Percentiles rank a stretch among this genome's conserved stretches.
Evolutionary conservation across 2,329 filamentous ascomycete genomes (phyloP).

Genomic region (Alternaria ethzedia): DNA sequence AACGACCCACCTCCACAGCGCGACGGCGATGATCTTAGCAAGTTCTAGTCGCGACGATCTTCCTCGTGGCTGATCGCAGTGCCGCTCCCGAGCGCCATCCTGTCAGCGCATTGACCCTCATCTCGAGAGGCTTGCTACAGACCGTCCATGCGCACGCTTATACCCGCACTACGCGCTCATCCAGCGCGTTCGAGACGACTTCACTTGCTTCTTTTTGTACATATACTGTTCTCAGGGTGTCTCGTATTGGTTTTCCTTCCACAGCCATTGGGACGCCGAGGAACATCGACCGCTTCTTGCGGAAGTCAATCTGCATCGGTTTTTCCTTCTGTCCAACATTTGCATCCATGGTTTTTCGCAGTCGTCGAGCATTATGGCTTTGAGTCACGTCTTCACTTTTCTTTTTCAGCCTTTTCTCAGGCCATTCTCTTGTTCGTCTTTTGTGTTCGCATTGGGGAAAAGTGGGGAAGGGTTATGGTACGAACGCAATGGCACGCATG

Average conservation of each 20-base stretch:
- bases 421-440: slow-evolving; percentile 21
- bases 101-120: slow-evolving; percentile 20
- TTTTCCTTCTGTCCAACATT: slow-evolving; percentile 18
- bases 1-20: slow-evolving; percentile 39
- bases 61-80: slow-evolving; percentile 20
- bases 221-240: slow-evolving; percentile 31
- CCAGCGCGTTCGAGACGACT: slow-evolving; percentile 13
- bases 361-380: slow-evolving; percentile 2
- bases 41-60: slow-evolving; percentile 14
- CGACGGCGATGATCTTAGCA: slow-evolving; percentile 40
- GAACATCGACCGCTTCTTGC: slow-evolving; percentile 14
- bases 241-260: slow-evolving; percentile 21
- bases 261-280: slow-evolving; percentile 18
- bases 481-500: slow-evolving; percentile 14
- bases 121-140: slow-evolving; percentile 14
- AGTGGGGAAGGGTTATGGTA: slow-evolving; percentile 12
- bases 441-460: slow-evolving; percentile 25
- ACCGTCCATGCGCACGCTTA: slow-evolving; percentile 8
- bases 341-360: slow-evolving; percentile 5
- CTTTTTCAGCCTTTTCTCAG: slow-evolving; percentile 21
- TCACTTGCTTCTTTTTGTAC: slow-evolving; percentile 32
- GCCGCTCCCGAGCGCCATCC: slow-evolving; percentile 17
- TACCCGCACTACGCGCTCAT: slow-evolving; percentile 17
- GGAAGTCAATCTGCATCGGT: slow-evolving; percentile 19
- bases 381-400: slow-evolving; percentile 12